Evolutionary conservation across 495 filamentous ascomycete genomes (phyloP), one percentile per base, ranked within the genome.

Genomic region (Podospora didyma): DNA sequence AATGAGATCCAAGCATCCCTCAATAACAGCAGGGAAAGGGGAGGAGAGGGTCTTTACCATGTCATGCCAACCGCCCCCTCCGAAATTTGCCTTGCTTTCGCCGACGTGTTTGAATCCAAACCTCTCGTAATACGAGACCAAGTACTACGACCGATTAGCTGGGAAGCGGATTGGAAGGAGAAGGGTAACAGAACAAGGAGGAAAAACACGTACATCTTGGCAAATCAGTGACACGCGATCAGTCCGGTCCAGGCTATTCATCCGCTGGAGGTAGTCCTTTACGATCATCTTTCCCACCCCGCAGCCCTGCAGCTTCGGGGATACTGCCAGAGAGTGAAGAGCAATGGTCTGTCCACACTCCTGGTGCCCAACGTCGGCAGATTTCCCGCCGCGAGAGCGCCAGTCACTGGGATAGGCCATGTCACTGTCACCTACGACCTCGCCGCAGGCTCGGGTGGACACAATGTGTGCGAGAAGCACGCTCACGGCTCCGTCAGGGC

Each of bases 401-500:
- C 86, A 91, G 62, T 89, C 79, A 46, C 68, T 65, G 1, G 90
- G 89, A 41, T 86, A 74, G 24, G 77, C 80, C 92, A 96, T 96
- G 53, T 87, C 83, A 1, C 71, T 76, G 64, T 96, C 93, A 7
- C 84, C 90, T 56, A 96, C 84, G 20, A 78, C 62, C 1, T 70
- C 66, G 51, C 77, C 74, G 46, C 74, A 71, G 12, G 82, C 85
- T 59, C 86, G 86, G 19, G 91, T 92, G 17, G 89, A 82, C 53
- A 96, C 78, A 62, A 93, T 78, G 71, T 96, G 90, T 50, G 84
- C 93, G 28, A 96, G 75, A n/a, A 97, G 78, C 21, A 88, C 76
- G 52, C 75, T 77, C 53, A 81, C 80, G 39, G 78, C 77, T 20
- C 75, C 73, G 49, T 79, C 60, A 26, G 61, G 46, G 24, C 78